Conservation (phyloP, 768 basidiomycete genomes). For the Lentinula detonsa region DNA sequence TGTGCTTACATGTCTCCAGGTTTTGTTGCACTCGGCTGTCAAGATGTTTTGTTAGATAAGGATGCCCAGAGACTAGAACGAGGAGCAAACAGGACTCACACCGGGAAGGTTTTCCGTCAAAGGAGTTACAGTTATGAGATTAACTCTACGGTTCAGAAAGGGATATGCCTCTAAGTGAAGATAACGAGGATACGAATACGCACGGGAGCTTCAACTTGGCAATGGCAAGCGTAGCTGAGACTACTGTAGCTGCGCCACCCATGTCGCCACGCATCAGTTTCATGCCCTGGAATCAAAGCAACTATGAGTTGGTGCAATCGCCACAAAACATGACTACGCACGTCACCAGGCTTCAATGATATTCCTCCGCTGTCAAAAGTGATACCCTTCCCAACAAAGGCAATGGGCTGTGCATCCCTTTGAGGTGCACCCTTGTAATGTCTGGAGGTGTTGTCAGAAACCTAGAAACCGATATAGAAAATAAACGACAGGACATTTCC, state of each 20-base stretch:
- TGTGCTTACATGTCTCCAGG: conserved; percentile 74
- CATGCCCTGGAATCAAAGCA: conserved; percentile 49
- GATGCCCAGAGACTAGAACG: conserved; percentile 8
- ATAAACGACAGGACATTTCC: conserved; percentile 54
- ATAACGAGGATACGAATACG: conserved; percentile 16
- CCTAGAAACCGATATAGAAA: not conserved
- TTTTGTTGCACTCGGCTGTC: conserved; percentile 53
- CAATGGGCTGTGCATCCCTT: conserved; percentile 54
- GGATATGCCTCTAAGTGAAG: too few species aligned
- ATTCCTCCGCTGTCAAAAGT: conserved; percentile 90
- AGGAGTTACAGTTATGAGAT: conserved; percentile 67
- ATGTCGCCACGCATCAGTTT: conserved; percentile 85
- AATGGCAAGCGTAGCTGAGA: conserved; percentile 67
- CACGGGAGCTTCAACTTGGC: conserved; percentile 80
- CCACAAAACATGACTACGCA: conserved; percentile 22
- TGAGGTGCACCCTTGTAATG: conserved; percentile 75
- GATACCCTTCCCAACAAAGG: conserved; percentile 83
- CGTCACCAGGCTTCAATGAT: conserved; percentile 71
- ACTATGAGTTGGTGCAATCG: not conserved
- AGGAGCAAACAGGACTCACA: conserved; percentile 22
- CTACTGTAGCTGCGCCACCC: conserved; percentile 85
- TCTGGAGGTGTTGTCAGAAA: conserved; percentile 25
- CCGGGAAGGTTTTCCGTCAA: conserved; percentile 87
- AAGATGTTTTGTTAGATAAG: not conserved
- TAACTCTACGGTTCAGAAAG: conserved; percentile 41